These are phyloP conservation scores for Penicillium freii DNA, from an alignment of 2,329 filamentous ascomycete genomes.

Conservation along the genomic window DNA sequence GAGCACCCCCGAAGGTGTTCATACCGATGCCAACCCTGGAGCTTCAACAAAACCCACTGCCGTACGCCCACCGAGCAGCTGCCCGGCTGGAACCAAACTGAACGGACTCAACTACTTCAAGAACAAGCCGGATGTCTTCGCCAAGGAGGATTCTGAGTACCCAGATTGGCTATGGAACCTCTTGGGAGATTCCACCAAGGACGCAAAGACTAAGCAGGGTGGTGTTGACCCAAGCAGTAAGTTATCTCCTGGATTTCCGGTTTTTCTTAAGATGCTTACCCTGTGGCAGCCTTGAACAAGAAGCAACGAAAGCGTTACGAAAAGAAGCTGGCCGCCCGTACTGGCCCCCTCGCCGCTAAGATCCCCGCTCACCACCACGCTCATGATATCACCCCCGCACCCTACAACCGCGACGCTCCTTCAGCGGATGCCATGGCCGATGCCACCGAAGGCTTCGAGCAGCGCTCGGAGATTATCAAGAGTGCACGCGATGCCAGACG, in stretches of 20 bases:
- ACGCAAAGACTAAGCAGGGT: slow-evolving; percentile 32
- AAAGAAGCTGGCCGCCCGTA: slow-evolving; percentile 47
- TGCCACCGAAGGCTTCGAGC: slow-evolving; percentile 38
- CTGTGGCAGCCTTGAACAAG: slow-evolving; percentile 44
- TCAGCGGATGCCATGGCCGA: slow-evolving; percentile 29
- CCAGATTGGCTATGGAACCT: slow-evolving; percentile 50
- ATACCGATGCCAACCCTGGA: slow-evolving; percentile 27
- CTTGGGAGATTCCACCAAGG: slow-evolving; percentile 38
- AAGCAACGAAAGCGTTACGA: slow-evolving; percentile 48
- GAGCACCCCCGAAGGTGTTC: slow-evolving; percentile 38
- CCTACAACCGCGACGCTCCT: slow-evolving; percentile 30
- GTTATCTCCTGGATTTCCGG: slow-evolving; percentile 12
- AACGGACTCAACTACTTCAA: slow-evolving; percentile 48
- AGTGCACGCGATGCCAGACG: slow-evolving; percentile 46
- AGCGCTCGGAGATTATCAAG: slow-evolving; percentile 44
- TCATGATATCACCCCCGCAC: slow-evolving; percentile 44
- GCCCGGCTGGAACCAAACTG: slow-evolving; percentile 41
- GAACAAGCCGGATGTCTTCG: slow-evolving; percentile 46
- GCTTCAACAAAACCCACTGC: slow-evolving; percentile 29
- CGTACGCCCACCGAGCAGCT: slow-evolving; percentile 38
- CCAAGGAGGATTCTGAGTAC: slow-evolving; percentile 49
- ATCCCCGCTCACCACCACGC: slow-evolving; percentile 49
- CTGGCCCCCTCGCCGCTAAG: slow-evolving; percentile 37
- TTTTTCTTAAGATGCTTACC: slow-evolving; percentile 18
- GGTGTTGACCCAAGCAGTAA: slow-evolving; percentile 44